Percentiles rank a stretch among this genome's conserved stretches.
Conservation (phyloP, 495 filamentous ascomycete genomes). For the Glutinoglossum americanum region DNA sequence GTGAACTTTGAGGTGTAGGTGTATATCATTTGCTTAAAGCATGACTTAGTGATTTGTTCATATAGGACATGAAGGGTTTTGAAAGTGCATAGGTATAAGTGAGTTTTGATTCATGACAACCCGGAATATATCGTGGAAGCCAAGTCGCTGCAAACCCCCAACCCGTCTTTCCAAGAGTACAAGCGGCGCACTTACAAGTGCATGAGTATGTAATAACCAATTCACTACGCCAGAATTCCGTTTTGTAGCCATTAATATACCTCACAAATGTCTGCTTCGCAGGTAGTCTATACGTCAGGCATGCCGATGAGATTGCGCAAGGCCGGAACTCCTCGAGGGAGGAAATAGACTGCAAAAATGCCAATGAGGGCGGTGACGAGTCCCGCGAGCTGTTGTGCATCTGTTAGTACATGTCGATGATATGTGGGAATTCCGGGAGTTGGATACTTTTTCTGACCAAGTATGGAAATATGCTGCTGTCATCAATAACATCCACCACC, state of each 20-base stretch:
- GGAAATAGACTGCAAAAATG: conserved; percentile 53
- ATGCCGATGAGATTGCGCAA: conserved; percentile 48
- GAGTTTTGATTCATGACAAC: neutral
- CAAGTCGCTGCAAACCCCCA: neutral
- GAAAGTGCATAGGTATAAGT: no score
- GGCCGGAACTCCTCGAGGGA: conserved; percentile 42
- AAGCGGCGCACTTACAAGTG: neutral
- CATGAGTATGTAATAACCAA: neutral
- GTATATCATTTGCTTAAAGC: no score
- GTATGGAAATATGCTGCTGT: conserved; percentile 95
- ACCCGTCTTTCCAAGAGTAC: neutral
- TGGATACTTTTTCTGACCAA: conserved; percentile 82
- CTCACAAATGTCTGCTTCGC: neutral
- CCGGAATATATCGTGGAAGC: neutral
- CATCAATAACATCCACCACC: conserved; percentile 94
- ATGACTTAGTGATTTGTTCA: no score
- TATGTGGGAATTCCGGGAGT: conserved; percentile 4
- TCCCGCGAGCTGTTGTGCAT: conserved; percentile 39
- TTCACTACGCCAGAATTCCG: neutral
- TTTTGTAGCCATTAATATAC: neutral
- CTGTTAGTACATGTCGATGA: conserved; percentile 11
- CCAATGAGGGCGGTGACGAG: conserved; percentile 43
- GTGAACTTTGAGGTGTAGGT: no score
- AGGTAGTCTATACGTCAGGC: conserved; percentile 38
- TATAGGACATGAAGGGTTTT: no score